phyloP scores from a whole-genome alignment of 73 alveolate species.

The Effrenium voratum region DNA sequence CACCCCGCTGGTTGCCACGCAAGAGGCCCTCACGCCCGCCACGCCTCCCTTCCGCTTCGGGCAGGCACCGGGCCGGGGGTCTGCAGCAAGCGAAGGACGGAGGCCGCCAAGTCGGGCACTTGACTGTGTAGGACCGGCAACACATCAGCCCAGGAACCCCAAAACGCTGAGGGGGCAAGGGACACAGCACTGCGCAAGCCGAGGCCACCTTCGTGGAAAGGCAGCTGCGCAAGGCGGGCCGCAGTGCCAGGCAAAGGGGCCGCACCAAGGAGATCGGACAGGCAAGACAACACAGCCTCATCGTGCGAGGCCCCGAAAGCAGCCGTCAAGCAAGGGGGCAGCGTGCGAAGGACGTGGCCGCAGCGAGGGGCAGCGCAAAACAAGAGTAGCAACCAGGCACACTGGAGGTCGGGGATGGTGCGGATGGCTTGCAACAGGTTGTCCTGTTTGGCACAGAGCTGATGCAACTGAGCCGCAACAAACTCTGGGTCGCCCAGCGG shows the following conservation, averaged over 20 bases:
- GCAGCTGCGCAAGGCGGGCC: neutral
- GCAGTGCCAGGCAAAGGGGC: neutral
- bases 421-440: neutral
- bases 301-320: neutral
- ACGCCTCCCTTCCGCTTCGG: too few relatives aligned
- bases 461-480: too few relatives aligned
- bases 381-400: neutral
- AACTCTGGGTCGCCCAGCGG: too few relatives aligned
- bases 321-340: neutral
- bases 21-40: too few relatives aligned
- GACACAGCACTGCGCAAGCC: neutral
- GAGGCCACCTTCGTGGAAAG: neutral
- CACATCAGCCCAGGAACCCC: neutral
- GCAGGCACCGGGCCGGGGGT: too few relatives aligned
- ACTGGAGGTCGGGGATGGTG: neutral
- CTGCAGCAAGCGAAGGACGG: too few relatives aligned
- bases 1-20: too few relatives aligned
- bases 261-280: neutral
- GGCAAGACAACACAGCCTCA: neutral
- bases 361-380: neutral
- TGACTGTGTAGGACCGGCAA: too few relatives aligned
- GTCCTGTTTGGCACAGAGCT: too few relatives aligned
- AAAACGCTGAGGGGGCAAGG: neutral
- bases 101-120: too few relatives aligned
- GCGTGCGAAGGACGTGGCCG: neutral